Evolutionary conservation across 352 stramenopile genomes (phyloP).

Genomic region (Bremia lactucae): DNA sequence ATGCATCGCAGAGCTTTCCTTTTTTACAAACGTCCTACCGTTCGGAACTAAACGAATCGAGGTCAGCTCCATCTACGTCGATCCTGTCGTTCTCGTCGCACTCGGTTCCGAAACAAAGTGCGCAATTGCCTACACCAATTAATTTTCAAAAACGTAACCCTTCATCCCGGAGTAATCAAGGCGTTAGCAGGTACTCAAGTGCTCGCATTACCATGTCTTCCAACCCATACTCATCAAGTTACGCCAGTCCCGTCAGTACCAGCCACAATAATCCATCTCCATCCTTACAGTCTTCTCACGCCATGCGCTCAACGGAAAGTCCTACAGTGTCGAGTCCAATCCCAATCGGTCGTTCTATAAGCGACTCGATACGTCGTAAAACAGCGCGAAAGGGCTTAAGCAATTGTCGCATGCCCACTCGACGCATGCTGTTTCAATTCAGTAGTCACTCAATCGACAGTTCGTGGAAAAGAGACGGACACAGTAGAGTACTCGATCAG

Average conservation of each 20-base stretch:
- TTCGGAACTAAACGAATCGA: conserved; percentile 16
- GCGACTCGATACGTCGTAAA: conserved; percentile 7
- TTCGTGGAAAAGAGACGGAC: conserved; percentile 17
- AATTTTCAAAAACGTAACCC: conserved; percentile 3
- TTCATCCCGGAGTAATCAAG: too few species aligned
- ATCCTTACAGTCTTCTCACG: too few species aligned
- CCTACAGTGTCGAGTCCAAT: too few species aligned
- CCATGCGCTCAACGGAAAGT: too few species aligned
- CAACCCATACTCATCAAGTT: conserved; percentile 10
- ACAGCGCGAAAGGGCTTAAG: conserved; percentile 2
- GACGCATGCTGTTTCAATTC: not conserved
- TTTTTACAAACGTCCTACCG: conserved; percentile 21
- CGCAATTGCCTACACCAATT: too few species aligned
- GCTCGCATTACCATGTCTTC: conserved; percentile 14
- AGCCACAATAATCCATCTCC: too few species aligned
- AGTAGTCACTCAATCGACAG: conserved; percentile 24
- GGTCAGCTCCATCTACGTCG: conserved; percentile 15
- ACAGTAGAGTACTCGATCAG: conserved; percentile 16
- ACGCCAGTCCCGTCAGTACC: conserved; percentile 9
- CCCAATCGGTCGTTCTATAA: too few species aligned
- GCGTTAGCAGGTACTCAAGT: conserved; percentile 15
- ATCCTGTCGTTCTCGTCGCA: conserved; percentile 19
- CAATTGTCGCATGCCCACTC: conserved; percentile 1
- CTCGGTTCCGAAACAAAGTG: conserved; percentile 6
- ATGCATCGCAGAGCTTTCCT: conserved; percentile 25